Evolutionary conservation across 257 asterid genomes (phyloP).

Genomic region (Agastache rugosa): DNA sequence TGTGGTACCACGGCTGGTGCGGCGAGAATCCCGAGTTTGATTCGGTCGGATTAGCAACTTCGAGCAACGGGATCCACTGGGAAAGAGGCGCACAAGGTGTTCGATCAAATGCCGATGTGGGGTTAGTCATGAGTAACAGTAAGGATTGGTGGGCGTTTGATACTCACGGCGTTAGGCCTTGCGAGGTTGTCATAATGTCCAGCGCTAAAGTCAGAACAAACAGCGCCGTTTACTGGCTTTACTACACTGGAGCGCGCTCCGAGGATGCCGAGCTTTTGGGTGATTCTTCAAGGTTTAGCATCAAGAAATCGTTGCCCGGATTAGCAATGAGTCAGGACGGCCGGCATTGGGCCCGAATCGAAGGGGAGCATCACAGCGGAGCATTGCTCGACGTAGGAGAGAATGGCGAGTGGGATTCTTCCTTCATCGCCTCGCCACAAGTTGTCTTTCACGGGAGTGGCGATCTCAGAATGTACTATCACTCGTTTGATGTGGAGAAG

Average conservation of each 20-base stretch:
- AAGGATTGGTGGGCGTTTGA: conserved; percentile 97
- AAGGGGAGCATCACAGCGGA: conserved; percentile 93
- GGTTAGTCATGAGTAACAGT: conserved; percentile 69
- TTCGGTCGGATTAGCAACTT: conserved; percentile 79
- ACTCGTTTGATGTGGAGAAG: conserved; percentile 59
- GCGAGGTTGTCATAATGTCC: conserved; percentile 82
- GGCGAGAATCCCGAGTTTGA: conserved; percentile 44
- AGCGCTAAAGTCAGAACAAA: conserved; percentile 68
- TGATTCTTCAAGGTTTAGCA: too few relatives aligned
- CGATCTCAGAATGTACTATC: conserved; percentile 88
- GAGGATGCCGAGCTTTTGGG: conserved; percentile 44
- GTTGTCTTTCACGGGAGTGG: conserved; percentile 69
- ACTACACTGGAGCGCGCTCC: conserved; percentile 67
- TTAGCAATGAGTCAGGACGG: conserved; percentile 98
- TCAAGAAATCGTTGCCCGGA: conserved; percentile 71
- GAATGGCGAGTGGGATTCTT: conserved; percentile 81
- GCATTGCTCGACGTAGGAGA: conserved; percentile 77
- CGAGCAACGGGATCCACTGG: conserved; percentile 93
- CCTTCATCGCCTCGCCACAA: conserved; percentile 76
- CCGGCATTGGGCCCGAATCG: conserved; percentile 92
- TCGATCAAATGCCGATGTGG: conserved; percentile 69
- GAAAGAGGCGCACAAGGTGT: conserved; percentile 67
- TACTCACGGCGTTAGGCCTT: conserved; percentile 69
- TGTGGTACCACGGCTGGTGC: conserved; percentile 88
- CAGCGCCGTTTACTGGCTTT: conserved; percentile 84